Evolutionary conservation across 345 rosid species (phyloP), one percentile per base, ranked within the genome.

Genomic region (Eucalyptus marginata): DNA sequence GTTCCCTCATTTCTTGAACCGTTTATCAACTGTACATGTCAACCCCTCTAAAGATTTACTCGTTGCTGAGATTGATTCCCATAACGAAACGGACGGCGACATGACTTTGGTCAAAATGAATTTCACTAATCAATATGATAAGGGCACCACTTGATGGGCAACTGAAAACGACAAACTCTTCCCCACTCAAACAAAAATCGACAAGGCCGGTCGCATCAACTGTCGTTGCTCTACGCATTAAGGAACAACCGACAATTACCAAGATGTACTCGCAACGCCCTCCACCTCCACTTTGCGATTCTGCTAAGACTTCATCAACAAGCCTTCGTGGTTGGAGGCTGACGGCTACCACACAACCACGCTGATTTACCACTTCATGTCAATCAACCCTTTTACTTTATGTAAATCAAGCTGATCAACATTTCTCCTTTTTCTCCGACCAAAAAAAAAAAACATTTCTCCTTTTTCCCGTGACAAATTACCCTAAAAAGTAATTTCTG

Each of bases 231-330:
- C 29, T 76, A 3, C 47, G 14, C 29, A 40, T 86, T 24, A 49
- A 86, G 83, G 89, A 92, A 92, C 94, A 88, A 92, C 91, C 91
- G 59, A 89, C 93, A 90, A 59, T 89, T 64, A 91, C 88, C 93
- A 87, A 92, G 58, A 86, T 88, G 81, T 58, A 59, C 15, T n/a
- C 29, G 59, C 89, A 86, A 88, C 71, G 43, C 49, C 58, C 76
- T 76, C 44, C 76, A 84, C 58, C 64, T 76, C 44, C 76, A 84
- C 93, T 44, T 10, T 76, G 29, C 3, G 12, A 10, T 40, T 40
- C 84, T 76, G 5, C 8, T 11, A 40, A 40, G 84, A 76, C 84
- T 91, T 94, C 86, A 88, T 91, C 59, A 86, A 4, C 76, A 94
- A 91, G 94, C 76, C 86, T 91, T 54, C 24, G 90, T 33, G 84